Evolutionary conservation across 2,329 filamentous ascomycete species (phyloP), one percentile per base, ranked within the genome.

Genomic region (Esteya vermicola): DNA sequence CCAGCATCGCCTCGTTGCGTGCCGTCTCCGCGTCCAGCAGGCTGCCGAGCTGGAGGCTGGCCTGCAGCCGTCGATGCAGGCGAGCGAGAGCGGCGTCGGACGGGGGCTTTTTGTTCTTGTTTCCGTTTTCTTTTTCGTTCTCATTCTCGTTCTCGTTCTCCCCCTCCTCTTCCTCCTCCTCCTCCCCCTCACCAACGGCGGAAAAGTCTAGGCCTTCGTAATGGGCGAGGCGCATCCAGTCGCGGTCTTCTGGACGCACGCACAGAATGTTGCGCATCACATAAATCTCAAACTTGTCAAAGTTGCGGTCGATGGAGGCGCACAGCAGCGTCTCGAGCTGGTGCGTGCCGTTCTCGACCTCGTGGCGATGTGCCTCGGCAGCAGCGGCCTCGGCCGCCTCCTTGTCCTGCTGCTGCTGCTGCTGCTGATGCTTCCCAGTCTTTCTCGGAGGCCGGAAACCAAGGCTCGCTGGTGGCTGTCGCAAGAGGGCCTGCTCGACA

Each of bases 331-430:
- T 91, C 59, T 91, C 84, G 32, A 91, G 68, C 63, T 86, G 80
- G 60, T 89, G 83, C 13, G 85, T 75, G 43, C 91, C 91, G 54
- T 85, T 79, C 54, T 94, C 86, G 47, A 98, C 84, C 59, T 98
- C 88, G 45, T 73, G 60, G 40, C 67, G 61, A 23, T 67, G 65
- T 23, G 66, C 69, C 4, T 70, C 67, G 40, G 68, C 64, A 1
- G 63, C 50, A 34, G 51, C 45, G 21, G 42, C 34, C 34, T 43
- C 39, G 14, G 42, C 38, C 20, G 37, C 37, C 33, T 38, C 36
- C 35, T 37, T 37, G 13, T 46, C 41, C 12, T 41, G 41, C 35
- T 38, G n/a, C n/a, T n/a, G n/a, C n/a, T n/a, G n/a, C n/a, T n/a
- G n/a, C n/a, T n/a, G n/a, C n/a, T n/a, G n/a, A n/a, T n/a, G 46